A percentile compares a stretch with the other conserved stretches of the same genome.
Conservation (phyloP, 2,329 filamentous ascomycete species). For the Penicillium sclerotiorum region DNA sequence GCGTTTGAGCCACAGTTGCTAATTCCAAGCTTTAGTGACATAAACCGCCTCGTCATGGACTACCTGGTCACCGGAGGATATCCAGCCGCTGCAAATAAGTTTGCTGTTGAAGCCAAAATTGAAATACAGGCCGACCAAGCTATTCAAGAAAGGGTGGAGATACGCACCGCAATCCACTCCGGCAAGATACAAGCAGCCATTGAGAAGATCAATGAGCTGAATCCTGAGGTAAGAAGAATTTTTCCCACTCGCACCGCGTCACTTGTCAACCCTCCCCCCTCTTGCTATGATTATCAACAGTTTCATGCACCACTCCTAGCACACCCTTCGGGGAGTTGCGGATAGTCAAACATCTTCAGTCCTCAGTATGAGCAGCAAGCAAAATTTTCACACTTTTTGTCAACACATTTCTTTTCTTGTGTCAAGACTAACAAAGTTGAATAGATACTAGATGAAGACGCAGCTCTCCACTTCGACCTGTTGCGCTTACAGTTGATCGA, state of each 20-base stretch:
- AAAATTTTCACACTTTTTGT: conserved; percentile 14
- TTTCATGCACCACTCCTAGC: conserved; percentile 99
- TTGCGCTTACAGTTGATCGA: conserved; percentile 91
- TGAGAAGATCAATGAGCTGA: conserved; percentile 82
- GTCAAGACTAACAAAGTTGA: conserved; percentile 27
- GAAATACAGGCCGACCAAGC: conserved; percentile 70
- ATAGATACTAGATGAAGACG: conserved; percentile 84
- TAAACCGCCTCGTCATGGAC: conserved; percentile 93
- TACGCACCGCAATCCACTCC: conserved; percentile 79
- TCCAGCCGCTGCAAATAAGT: conserved; percentile 86
- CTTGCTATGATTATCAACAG: conserved; percentile 88
- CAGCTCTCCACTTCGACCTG: conserved; percentile 83
- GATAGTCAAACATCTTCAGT: conserved; percentile 78
- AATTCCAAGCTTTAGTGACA: conserved; percentile 66
- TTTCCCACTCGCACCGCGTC: too few relatives aligned
- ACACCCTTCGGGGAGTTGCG: conserved; percentile 80
- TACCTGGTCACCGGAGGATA: conserved; percentile 97
- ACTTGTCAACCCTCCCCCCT: conserved; percentile 14
- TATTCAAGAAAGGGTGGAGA: conserved; percentile 77
- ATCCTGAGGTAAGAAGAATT: conserved; percentile 76
- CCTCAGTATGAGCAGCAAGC: conserved; percentile 75
- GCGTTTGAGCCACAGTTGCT: conserved; percentile 25
- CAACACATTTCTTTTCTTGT: conserved; percentile 16
- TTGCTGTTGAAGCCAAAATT: conserved; percentile 91
- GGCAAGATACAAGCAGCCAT: conserved; percentile 87